Evolutionary conservation across 352 stramenopile genomes (phyloP), one percentile per base, ranked within the genome.

Genomic region (Aphanomyces cochlioides): DNA sequence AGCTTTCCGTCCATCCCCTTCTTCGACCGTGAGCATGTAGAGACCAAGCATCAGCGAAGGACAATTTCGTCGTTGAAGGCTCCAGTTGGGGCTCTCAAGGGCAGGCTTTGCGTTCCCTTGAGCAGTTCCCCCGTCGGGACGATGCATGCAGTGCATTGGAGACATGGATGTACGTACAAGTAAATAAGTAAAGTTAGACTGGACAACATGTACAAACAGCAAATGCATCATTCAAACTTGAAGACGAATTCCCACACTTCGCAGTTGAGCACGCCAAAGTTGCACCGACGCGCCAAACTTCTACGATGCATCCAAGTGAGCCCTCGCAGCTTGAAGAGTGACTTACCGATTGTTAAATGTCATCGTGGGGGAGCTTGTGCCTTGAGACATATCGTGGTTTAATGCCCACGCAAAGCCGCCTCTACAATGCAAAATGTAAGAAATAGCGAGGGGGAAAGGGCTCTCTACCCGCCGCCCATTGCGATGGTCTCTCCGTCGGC

Each of bases 161-260:
- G 28, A 28, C 28, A 28, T 28, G 28, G 28, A 28, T 28, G 28
- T 28, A 28, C 28, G 28, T 28, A 28, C 28, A 28, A 28, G 28
- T 28, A 28, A 28, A 28, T 28, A 28, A 28, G 28, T 28, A 28
- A 28, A 28, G 28, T 28, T 28, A 28, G 28, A 28, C 28, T 28
- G 28, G 28, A 28, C 28, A 28, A 28, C 28, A 28, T 28, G 28
- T 28, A 28, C 28, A 28, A 28, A 28, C 28, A 28, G 28, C 28
- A 28, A 28, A 28, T 28, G 28, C 28, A 28, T 61, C 34, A 40
- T 68, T 66, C 47, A 21, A 63, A 61, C 54, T 90, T 86, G n/a
- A 59, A 76, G n/a, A 76, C 67, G 67, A 92, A 89, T 7, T 83
- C 79, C 84, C 84, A 92, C 12, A 92, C 81, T 71, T 92, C 84